These are phyloP conservation scores for Sclerospora graminicola DNA, from an alignment of 352 stramenopile genomes.

Conservation along the genomic window DNA sequence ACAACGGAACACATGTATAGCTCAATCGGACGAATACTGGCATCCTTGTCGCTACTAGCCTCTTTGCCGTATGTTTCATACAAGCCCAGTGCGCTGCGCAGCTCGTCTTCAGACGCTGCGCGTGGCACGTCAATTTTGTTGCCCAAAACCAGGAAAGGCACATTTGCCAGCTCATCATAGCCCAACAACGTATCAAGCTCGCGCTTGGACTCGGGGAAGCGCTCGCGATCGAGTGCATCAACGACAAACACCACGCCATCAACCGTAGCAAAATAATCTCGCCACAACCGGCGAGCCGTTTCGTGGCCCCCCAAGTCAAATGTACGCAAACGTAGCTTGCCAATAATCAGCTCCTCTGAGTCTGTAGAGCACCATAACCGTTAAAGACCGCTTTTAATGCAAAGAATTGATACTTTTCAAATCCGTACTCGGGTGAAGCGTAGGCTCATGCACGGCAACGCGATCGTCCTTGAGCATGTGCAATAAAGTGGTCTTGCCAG, in stretches of 20 bases:
- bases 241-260: slow-evolving; percentile 99
- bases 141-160: slow-evolving; percentile 98
- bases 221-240: slow-evolving; percentile 95
- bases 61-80: slow-evolving; percentile 99
- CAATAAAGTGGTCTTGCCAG: slow-evolving; percentile 99
- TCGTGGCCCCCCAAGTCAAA: slow-evolving; percentile 99
- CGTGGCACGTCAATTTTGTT: slow-evolving; percentile 99
- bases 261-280: slow-evolving; percentile 99
- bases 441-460: slow-evolving; percentile 93
- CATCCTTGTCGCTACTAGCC: slow-evolving; percentile 78
- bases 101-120: slow-evolving; percentile 97
- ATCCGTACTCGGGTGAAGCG: slow-evolving; percentile 88
- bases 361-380: slow-evolving; percentile 26
- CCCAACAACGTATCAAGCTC: slow-evolving; percentile 96
- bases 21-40: slow-evolving; percentile 93
- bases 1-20: slow-evolving; percentile 99
- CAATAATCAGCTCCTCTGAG: slow-evolving; percentile 89
- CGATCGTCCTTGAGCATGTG: slow-evolving; percentile 99
- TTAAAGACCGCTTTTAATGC: slow-evolving; percentile 1
- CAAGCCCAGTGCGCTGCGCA: slow-evolving; percentile 93
- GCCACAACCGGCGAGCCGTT: slow-evolving; percentile 94
- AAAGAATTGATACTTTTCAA: no score
- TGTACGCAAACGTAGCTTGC: slow-evolving; percentile 98
- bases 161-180: slow-evolving; percentile 95
- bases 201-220: slow-evolving; percentile 98